Base-by-base conservation (phyloP, 805 yeast genomes). In the Barnettozyma californica region DNA sequence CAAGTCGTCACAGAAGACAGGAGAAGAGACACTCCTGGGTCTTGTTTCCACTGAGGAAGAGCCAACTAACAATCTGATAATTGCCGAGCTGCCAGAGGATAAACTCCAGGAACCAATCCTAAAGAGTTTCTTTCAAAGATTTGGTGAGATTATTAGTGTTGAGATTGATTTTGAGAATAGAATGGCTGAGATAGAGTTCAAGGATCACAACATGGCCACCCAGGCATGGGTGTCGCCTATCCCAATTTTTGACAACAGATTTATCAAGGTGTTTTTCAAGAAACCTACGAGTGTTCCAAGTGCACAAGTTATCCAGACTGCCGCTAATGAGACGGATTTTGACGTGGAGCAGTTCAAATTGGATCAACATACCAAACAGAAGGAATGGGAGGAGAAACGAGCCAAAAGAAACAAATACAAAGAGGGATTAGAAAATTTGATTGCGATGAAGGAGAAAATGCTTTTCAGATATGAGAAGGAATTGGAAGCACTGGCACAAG, bases 161-260 rank as follows among this genome's bases (percentile, higher is more conserved):
- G 47, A 52, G 23, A 45, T 75, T 11, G 60, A 67, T 39, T 36
- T 25, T 0, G 51, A 45, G n/a, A 51, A 53, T 31, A 54, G 64
- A 27, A 52, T 62, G 14, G 77, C 75, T 4, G 71, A 66, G 49
- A 43, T 75, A n/a, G 73, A 67, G 43, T 75, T 62, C 50, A 59
- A 51, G 8, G 56, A 61, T 14, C 70, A 67, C 41, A 67, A 62
- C 25, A 54, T 62, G 50, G 80, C 80, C 3, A 59, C 56, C 9
- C 62, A 54, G 7, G 80, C 80, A 1, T 75, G 75, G 70, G 43
- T 56, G 6, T 64, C 67, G 26, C 75, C 78, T 1, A 65, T 59
- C 4, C 73, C 78, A 6, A 68, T 76, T 14, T 75, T 75, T 52
- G 70, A 68, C 46, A 76, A 76, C 63, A 68, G 80, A 45, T 74